These are phyloP conservation scores for Nidula microcarpa DNA, from an alignment of 768 basidiomycete species.

Conservation along the genomic window DNA sequence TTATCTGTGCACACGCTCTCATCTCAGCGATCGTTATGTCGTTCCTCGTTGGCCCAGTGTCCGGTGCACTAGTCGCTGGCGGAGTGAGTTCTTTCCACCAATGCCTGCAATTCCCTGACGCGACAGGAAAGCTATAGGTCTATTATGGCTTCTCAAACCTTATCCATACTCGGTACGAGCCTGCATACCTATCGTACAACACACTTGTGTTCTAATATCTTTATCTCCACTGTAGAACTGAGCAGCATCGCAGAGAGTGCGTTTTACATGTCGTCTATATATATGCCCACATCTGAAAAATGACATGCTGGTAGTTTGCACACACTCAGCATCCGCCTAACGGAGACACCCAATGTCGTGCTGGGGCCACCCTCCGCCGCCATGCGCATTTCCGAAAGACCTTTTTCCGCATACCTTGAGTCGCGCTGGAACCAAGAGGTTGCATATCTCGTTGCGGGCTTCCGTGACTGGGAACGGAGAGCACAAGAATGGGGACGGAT, in stretches of 20 bases:
- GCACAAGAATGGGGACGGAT: conserved; percentile 44
- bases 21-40: conserved; percentile 37
- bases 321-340: conserved; percentile 45
- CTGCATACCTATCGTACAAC: not conserved
- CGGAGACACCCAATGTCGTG: conserved; percentile 41
- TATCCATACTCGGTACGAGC: conserved; percentile 49
- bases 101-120: not conserved
- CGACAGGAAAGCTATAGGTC: conserved; percentile 30
- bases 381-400: conserved; percentile 39
- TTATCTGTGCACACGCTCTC: too few species aligned
- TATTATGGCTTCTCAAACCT: conserved; percentile 72
- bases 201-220: conserved; percentile 1
- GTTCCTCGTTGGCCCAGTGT: conserved; percentile 60
- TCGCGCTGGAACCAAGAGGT: conserved; percentile 60
- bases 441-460: conserved; percentile 37
- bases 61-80: conserved; percentile 65
- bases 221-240: conserved; percentile 35
- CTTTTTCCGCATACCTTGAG: conserved; percentile 46
- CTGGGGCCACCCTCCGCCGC: conserved; percentile 55
- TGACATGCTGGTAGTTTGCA: conserved; percentile 34
- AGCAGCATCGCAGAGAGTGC: conserved; percentile 54
- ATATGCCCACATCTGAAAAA: not conserved
- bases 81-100: conserved; percentile 41
- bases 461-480: conserved; percentile 42
- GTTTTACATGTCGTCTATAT: conserved; percentile 12